Base-by-base conservation (phyloP, 768 basidiomycete genomes). In the Pleurotus pulmonarius region DNA sequence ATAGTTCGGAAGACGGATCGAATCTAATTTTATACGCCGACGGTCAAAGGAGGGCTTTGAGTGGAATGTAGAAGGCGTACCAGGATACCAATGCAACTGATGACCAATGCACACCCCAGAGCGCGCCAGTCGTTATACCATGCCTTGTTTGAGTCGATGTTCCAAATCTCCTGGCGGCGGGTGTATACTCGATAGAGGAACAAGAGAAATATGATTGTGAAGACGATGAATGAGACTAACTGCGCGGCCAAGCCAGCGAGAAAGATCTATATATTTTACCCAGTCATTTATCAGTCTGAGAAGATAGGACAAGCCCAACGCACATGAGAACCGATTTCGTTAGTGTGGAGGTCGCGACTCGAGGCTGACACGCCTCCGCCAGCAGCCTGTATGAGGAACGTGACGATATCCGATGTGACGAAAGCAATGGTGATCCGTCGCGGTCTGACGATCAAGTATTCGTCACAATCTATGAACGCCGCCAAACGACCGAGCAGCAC, bases 331-430 rank as follows among this genome's bases (percentile, higher is more conserved):
- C 75, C 75, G 53, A 63, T 56, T 49, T 65, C 51, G 11, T 67
- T 68, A 9, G 59, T 59, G 16, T 65, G 59, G 3, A 59, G 55
- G 29, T 70, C 65, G 52, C 72, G 71, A 34, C 72, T 68, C 5
- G 77, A 76, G 2, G 74, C 72, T 1, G 79, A 76, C 26, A 83
- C 64, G 1, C 72, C 70, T 1, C 80, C 82, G 24, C 82, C 82
- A 12, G 70, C 68, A 18, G 81, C 81, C 78, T 90, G 88, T 44
- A 87, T 78, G 4, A 85, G 63, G 71, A 90, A 88, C 1, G 87
- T 87, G 1, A 75, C 72, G 44, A 88, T 69, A 64, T 90, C 88
- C 8, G 81, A 83, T 1, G 75, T 70, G 46, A 90, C 73, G 65
- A 88, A 90, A 9, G 82, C 65, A 26, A 75, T 58, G 6, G 85